Percentiles rank a stretch among this genome's conserved stretches.
These are phyloP conservation scores for Metschnikowia corniflorae DNA, from an alignment of 805 yeast genomes.

Conservation along the genomic window DNA sequence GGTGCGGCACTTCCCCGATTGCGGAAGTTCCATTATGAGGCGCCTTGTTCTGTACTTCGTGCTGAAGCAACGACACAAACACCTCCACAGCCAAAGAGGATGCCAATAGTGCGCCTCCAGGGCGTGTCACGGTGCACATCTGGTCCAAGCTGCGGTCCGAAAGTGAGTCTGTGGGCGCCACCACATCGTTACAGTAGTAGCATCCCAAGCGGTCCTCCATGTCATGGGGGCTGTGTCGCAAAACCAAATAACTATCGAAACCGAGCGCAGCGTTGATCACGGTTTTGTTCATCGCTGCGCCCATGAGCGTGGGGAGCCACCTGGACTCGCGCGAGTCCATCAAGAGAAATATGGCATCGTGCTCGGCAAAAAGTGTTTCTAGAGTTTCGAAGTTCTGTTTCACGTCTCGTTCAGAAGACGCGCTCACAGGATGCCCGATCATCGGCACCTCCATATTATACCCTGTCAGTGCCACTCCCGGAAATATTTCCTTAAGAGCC, in stretches of 20 bases:
- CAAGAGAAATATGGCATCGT: constrained; percentile 75
- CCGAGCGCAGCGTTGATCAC: constrained; percentile 94
- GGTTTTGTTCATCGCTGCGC: constrained; percentile 59
- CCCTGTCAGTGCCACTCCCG: constrained; percentile 68
- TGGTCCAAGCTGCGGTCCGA: constrained; percentile 89
- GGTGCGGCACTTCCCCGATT: constrained; percentile 82
- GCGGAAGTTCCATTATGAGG: constrained; percentile 31
- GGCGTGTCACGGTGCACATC: constrained; percentile 98
- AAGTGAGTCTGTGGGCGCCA: constrained; percentile 88
- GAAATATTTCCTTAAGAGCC: constrained; percentile 69
- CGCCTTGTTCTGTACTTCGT: constrained; percentile 48
- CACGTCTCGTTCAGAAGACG: constrained; percentile 43
- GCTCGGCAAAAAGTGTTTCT: constrained; percentile 50
- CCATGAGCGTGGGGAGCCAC: constrained; percentile 94
- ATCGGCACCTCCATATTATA: constrained; percentile 76
- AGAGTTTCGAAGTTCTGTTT: constrained; percentile 49
- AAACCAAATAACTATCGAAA: constrained; percentile 86
- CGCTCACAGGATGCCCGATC: constrained; percentile 86
- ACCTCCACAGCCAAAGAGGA: constrained; percentile 84
- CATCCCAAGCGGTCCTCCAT: constrained; percentile 65
- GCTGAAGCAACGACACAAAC: constrained; percentile 69
- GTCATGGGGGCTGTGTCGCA: constrained; percentile 63
- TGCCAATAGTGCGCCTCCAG: constrained; percentile 90
- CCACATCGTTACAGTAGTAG: constrained; percentile 93
- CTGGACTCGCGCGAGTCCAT: constrained; percentile 96